Percentiles rank a stretch among this genome's conserved stretches.
Conservation (phyloP, 208 protist genomes). For the Sergeia podlipaevii region DNA sequence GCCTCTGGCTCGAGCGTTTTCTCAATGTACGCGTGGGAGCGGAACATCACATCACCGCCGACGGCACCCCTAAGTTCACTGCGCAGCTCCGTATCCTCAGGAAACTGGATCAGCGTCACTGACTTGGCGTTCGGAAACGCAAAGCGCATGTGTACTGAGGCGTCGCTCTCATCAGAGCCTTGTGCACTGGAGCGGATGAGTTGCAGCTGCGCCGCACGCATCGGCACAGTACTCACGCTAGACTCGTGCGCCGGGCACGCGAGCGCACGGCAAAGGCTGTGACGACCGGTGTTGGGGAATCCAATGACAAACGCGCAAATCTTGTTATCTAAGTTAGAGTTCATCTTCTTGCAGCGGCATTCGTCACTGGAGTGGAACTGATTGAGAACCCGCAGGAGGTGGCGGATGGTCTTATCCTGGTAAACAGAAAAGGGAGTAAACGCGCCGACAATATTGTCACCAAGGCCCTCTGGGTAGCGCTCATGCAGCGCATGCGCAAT, state of each 20-base stretch:
- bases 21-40: slow-evolving; percentile 61
- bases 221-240: slow-evolving; percentile 59
- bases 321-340: slow-evolving; percentile 68
- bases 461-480: slow-evolving; percentile 26
- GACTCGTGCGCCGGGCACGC: slow-evolving; percentile 35
- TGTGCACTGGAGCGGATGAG: slow-evolving; percentile 41
- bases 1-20: slow-evolving; percentile 59
- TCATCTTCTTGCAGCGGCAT: slow-evolving; percentile 40
- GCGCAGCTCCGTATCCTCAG: slow-evolving; percentile 54
- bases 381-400: slow-evolving; percentile 59
- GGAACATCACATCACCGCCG: slow-evolving; percentile 73
- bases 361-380: slow-evolving; percentile 60
- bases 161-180: slow-evolving; percentile 24
- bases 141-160: slow-evolving; percentile 50
- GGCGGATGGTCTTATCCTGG: slow-evolving; percentile 46
- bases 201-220: slow-evolving; percentile 75
- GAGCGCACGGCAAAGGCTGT: slow-evolving; percentile 61
- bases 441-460: slow-evolving; percentile 29
- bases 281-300: slow-evolving; percentile 74
- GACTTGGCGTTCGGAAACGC: slow-evolving; percentile 77
- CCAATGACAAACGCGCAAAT: slow-evolving; percentile 80
- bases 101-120: slow-evolving; percentile 72
- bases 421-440: slow-evolving; percentile 63
- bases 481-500: slow-evolving; percentile 49
- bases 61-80: slow-evolving; percentile 42